Conservation (phyloP, 1,284 basidiomycete species). For the Apiotrichum sp. region DNA sequence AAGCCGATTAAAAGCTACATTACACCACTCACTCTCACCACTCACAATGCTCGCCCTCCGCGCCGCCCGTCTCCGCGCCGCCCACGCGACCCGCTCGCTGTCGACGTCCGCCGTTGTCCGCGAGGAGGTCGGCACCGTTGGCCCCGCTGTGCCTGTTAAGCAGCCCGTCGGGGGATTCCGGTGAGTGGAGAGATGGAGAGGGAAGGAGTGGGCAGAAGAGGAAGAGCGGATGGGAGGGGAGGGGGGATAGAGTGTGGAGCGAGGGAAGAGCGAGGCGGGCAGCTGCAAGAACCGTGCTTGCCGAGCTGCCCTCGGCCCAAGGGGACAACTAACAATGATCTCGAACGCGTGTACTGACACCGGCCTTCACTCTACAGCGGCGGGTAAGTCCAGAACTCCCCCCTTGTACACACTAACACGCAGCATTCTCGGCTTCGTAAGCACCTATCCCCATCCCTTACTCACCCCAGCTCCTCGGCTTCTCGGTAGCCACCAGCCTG, state of each 20-base stretch:
- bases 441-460: slow-evolving; percentile 51
- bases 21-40: background rate
- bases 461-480: slow-evolving; percentile 58
- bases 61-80: slow-evolving; percentile 1
- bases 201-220: no score
- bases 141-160: slow-evolving; percentile 54
- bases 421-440: slow-evolving; percentile 78
- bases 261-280: background rate
- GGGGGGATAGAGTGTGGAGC: no score
- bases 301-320: no score
- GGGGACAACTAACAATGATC: no score
- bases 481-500: slow-evolving; percentile 43
- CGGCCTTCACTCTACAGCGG: slow-evolving; percentile 48
- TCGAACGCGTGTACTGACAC: no score
- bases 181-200: slow-evolving; percentile 15
- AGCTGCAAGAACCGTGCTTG: no score
- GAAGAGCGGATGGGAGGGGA: no score
- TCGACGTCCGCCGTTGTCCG: slow-evolving; percentile 48
- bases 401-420: background rate
- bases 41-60: slow-evolving; percentile 5
- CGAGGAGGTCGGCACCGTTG: slow-evolving; percentile 56
- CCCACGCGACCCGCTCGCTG: slow-evolving; percentile 32
- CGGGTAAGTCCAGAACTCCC: slow-evolving; percentile 55
- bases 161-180: slow-evolving; percentile 72
- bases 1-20: no score